Conservation (phyloP, 305 asterid species). For the Fraxinus angustifolia region DNA sequence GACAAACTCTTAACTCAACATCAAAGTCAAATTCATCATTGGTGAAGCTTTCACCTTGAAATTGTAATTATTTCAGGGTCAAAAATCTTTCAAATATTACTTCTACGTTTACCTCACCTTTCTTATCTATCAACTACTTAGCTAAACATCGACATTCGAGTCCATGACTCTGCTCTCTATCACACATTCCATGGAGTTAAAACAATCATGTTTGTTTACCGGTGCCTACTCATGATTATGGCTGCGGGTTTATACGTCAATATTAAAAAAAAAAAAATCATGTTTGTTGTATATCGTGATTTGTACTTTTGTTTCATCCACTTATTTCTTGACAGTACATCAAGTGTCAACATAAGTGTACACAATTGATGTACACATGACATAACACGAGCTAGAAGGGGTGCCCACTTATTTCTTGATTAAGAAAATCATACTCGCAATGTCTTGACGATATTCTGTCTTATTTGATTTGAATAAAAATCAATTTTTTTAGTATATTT, state of each 20-base stretch:
- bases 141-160: neutral
- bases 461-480: neutral
- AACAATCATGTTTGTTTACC: too few relatives aligned
- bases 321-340: too few relatives aligned
- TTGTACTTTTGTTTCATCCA: neutral
- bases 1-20: conserved; percentile 16
- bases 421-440: neutral
- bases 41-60: neutral
- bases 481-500: neutral
- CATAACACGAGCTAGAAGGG: neutral
- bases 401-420: neutral
- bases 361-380: neutral
- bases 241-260: too few relatives aligned
- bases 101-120: neutral
- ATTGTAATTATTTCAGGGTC: neutral
- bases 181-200: neutral
- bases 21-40: neutral
- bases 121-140: neutral
- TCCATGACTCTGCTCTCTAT: neutral
- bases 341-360: neutral
- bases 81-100: neutral
- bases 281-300: neutral
- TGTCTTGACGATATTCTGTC: neutral
- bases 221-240: too few relatives aligned
- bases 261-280: neutral